Evolutionary conservation across 306 rosid genomes (phyloP).

Genomic region (Pyrus bretschneideri): DNA sequence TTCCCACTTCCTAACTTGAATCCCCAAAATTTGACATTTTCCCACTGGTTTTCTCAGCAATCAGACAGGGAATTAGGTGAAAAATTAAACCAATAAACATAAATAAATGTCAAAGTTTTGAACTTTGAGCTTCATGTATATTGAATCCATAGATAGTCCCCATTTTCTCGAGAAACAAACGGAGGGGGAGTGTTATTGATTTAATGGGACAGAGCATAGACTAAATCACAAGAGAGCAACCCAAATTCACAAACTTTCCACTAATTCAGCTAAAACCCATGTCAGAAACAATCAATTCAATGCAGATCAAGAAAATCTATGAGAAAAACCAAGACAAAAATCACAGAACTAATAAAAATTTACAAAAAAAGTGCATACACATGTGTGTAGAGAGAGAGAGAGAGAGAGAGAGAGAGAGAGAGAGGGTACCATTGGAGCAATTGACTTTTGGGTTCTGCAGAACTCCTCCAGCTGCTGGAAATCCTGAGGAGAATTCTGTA

Average conservation of each 20-base stretch:
- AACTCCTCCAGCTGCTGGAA: slow-evolving; percentile 79
- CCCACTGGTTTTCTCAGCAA: slow-evolving; percentile 15
- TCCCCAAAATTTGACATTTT: background rate
- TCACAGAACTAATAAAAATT: background rate
- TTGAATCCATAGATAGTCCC: background rate
- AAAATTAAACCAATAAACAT: background rate
- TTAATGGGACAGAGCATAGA: background rate
- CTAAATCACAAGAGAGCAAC: background rate
- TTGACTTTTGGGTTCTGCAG: slow-evolving; percentile 54
- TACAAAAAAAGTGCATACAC: background rate
- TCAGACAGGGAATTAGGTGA: background rate
- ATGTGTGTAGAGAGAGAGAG: background rate
- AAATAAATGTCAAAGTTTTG: background rate
- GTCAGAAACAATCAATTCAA: slow-evolving; percentile 21
- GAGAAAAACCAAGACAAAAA: background rate
- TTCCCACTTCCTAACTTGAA: background rate
- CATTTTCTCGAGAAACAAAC: slow-evolving; percentile 20
- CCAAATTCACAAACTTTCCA: background rate
- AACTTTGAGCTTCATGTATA: background rate
- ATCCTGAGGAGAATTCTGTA: slow-evolving; percentile 59
- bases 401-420: slow-evolving; percentile 3
- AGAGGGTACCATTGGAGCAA: slow-evolving; percentile 49
- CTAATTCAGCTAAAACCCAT: slow-evolving; percentile 9
- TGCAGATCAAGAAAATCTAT: slow-evolving; percentile 23
- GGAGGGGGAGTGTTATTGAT: background rate